Base-by-base conservation (phyloP, 1,139 yeast species). In the Candida sojae region DNA sequence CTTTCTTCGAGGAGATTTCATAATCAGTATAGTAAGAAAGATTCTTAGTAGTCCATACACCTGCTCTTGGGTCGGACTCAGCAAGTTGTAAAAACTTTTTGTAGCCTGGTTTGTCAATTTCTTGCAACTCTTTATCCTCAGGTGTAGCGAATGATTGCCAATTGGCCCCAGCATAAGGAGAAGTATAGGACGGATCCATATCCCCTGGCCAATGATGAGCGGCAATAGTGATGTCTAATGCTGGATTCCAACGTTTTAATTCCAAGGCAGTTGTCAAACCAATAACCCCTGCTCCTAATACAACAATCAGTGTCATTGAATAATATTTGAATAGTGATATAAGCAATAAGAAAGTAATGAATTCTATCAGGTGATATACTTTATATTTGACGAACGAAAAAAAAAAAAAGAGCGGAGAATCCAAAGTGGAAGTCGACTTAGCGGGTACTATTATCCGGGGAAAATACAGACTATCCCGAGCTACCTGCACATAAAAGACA, bases 81-180 rank as follows among this genome's bases (percentile, higher is more conserved):
- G 80, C 77, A 42, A 81, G 63, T 1, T 69, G 62, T 47, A 66
- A 53, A 36, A 80, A 70, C 52, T 66, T 68, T 12, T 52, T 52
- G 54, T 80, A 82, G 0, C 75, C 77, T 6, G 67, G 60, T 13
- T 57, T 57, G 54, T 81, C 86, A 36, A 60, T 55, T 6, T 60
- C 54, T 53, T 75, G 78, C 43, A 70, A 61, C 12, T 46, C 54
- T 1, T 43, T 48, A 36, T 76, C 77, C 4, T 66, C 67, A 1
- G 55, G 49, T 1, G 51, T 49, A 0, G 80, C 80, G 61, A 76
- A 75, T 5, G 80, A 73, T 40, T 68, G 71, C 81, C 82, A 73
- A 53, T 71, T 69, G 41, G 77, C 79, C 0, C 79, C 79, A 4
- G 79, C 78, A 55, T 61, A 69, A 1, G 78, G 78, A 0, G 77